Conservation (phyloP, 306 rosid species). For the Malus sylvestris region DNA sequence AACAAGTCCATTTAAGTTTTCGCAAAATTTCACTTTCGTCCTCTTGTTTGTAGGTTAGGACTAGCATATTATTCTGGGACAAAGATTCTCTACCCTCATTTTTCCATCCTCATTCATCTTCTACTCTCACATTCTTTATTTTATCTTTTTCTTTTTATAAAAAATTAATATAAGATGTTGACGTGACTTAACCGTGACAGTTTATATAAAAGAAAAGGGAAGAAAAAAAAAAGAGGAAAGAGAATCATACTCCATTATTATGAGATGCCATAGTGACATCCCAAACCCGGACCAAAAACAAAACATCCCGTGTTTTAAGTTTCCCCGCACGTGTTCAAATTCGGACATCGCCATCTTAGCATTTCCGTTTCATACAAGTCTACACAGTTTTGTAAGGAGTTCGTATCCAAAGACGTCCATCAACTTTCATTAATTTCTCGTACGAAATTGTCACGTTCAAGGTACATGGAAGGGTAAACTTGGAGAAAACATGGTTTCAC, state of each 20-base stretch:
- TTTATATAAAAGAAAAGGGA: too few relatives aligned
- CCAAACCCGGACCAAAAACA: too few relatives aligned
- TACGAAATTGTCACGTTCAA: neutral
- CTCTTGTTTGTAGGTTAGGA: neutral
- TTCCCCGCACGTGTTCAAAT: too few relatives aligned
- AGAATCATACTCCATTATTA: too few relatives aligned
- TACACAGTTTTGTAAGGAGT: too few relatives aligned
- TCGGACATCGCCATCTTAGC: neutral
- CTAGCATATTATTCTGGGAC: too few relatives aligned
- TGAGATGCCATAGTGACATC: neutral
- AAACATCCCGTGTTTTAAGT: neutral
- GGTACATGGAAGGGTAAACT: too few relatives aligned
- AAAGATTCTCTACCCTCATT: fast-evolving
- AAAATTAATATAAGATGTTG: too few relatives aligned
- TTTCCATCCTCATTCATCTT: too few relatives aligned
- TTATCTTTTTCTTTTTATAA: too few relatives aligned
- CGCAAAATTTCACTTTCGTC: neutral
- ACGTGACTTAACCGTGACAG: fast-evolving
- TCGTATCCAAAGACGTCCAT: neutral
- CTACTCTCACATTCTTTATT: too few relatives aligned
- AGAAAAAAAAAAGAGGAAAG: fast-evolving
- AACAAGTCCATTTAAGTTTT: neutral
- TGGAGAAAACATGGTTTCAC: neutral
- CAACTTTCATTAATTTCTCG: neutral
- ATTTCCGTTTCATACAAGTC: neutral